Conservation (phyloP, 164 flowering plant genomes). For the Aristolochia fimbriata region DNA sequence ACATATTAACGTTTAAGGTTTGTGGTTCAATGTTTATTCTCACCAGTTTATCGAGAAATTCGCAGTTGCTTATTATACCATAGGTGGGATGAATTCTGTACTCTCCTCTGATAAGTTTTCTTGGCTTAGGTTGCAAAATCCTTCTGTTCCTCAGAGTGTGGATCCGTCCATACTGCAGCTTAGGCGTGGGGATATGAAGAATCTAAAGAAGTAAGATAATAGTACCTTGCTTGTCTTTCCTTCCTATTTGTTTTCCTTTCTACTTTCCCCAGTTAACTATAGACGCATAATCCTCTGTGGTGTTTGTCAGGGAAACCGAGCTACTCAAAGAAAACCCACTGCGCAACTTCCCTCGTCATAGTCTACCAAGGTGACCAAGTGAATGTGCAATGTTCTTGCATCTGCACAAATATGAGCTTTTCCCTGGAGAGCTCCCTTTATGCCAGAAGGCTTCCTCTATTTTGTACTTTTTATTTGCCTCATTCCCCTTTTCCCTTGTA, state of each 20-base stretch:
- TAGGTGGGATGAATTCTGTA: not conserved
- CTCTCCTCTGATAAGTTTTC: not conserved
- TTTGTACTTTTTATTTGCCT: too few species aligned
- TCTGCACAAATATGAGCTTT: not conserved
- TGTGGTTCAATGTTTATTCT: not conserved
- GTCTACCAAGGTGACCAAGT: constrained; percentile 57
- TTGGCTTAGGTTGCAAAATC: not conserved
- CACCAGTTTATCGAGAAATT: not conserved
- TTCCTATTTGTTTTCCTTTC: not conserved
- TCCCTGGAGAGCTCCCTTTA: not conserved
- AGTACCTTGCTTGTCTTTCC: not conserved
- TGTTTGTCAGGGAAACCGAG: constrained; percentile 58
- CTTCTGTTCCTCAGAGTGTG: constrained; percentile 3
- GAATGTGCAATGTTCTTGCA: not conserved
- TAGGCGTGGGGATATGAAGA: constrained; percentile 34
- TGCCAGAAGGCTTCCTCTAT: not conserved
- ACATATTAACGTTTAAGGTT: not conserved
- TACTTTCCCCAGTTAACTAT: not conserved
- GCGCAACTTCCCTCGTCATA: constrained; percentile 63
- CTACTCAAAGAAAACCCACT: constrained; percentile 70
- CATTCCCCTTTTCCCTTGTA: too few species aligned
- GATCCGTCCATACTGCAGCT: constrained; percentile 41
- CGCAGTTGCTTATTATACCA: not conserved
- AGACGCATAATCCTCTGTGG: too few species aligned
- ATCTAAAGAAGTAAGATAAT: constrained; percentile 49